Evolutionary conservation across 306 rosid species (phyloP).

Genomic region (Senna siamea): DNA sequence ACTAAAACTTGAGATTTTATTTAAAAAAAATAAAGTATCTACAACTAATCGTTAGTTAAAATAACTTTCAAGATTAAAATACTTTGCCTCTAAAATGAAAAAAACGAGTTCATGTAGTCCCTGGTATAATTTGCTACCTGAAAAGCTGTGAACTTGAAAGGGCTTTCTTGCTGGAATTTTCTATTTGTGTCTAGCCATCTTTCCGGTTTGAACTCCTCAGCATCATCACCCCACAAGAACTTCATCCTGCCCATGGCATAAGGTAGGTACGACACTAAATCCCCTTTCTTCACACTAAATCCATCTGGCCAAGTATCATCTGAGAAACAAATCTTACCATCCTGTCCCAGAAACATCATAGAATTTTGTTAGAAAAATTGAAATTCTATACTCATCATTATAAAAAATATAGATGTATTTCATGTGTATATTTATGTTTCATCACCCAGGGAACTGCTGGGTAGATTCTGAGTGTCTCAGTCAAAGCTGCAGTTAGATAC

Average conservation of each 20-base stretch:
- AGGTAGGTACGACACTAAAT: constrained; percentile 44
- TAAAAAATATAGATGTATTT: not conserved
- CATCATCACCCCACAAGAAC: constrained; percentile 72
- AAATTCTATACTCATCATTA: not conserved
- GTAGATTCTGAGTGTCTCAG: constrained; percentile 65
- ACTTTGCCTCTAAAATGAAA: too few relatives aligned
- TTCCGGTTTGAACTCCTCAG: constrained; percentile 65
- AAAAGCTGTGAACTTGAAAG: constrained; percentile 70
- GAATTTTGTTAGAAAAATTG: constrained; percentile 22
- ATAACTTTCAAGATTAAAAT: too few relatives aligned
- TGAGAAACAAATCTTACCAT: constrained; percentile 50
- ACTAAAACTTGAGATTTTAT: too few relatives aligned
- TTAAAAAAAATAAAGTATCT: too few relatives aligned
- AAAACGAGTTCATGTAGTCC: not conserved
- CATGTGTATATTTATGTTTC: not conserved
- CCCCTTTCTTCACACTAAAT: constrained; percentile 64
- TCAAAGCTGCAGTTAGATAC: constrained; percentile 59
- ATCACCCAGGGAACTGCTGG: constrained; percentile 71
- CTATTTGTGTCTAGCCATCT: constrained; percentile 62
- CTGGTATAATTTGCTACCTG: constrained; percentile 35
- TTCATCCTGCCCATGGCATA: constrained; percentile 76
- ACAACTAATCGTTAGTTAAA: too few relatives aligned
- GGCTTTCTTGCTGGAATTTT: constrained; percentile 52
- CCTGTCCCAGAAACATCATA: constrained; percentile 41
- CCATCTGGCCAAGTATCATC: constrained; percentile 72